Base-by-base conservation (phyloP, 2,329 filamentous ascomycete species). In the Dothideomycetidae sp. region DNA sequence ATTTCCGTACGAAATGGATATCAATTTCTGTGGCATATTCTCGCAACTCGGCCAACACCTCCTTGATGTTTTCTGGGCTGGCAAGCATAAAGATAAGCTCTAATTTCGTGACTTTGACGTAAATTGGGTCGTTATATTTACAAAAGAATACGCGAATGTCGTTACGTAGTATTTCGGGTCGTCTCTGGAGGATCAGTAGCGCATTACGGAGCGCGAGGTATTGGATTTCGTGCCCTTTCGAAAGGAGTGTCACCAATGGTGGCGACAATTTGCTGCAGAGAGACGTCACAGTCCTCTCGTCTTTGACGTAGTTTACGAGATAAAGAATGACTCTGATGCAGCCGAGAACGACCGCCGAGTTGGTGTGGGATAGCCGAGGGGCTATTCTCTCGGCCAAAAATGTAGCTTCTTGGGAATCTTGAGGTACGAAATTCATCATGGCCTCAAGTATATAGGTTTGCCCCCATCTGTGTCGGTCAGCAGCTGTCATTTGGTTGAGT, bases 71-170 rank as follows among this genome's bases (percentile, higher is more conserved):
- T 51, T 78, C 81, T 59, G 94, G 85, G 21, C 75, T 93, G 5
- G 90, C 90, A 42, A 98, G 71, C 90, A 96, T 98, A 60, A 98
- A 98, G 48, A 98, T 96, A 49, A 98, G 72, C 61, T 98, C 90
- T 34, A 98, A 70, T 61, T 98, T 98, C 11, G 90, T 98, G 36
- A 98, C 90, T 60, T 98, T 98, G 62, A 98, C 90, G 57, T 96
- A 98, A 46, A 98, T 98, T 0, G 90, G 90, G 54, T 98, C 90
- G 57, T 98, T 98, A 62, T 98, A 98, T 68, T 98, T 98, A 75
- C 90, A 98, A 62, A 98, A 98, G 63, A 98, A 98, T 19, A 98
- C 90, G 32, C 90, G 76, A 44, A 98, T 96, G 58, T 98, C 90
- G 59, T 94, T 96, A 45, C 85, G 75, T 37, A 98, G 62, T 5